phyloP scores from a whole-genome alignment of 495 filamentous ascomycete genomes.

The Aspergillus olivimuriae region DNA sequence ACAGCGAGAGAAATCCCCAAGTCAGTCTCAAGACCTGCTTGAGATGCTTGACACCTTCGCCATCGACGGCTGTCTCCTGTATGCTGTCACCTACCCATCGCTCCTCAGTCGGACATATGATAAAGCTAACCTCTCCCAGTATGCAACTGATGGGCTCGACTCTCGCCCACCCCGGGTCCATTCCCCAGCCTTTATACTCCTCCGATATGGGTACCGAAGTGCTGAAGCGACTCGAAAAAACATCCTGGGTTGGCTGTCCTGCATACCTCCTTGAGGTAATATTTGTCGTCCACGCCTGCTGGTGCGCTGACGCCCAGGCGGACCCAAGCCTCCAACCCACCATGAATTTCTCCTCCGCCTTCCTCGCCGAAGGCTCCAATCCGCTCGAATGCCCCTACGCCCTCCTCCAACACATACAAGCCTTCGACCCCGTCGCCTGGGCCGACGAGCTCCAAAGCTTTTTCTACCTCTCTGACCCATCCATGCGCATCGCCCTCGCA shows the following conservation, averaged over 20 bases:
- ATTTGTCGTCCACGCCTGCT: slow-evolving; percentile 39
- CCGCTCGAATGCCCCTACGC: slow-evolving; percentile 27
- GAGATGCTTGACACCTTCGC: slow-evolving; percentile 37
- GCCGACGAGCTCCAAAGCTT: slow-evolving; percentile 37
- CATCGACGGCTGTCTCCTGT: slow-evolving; percentile 39
- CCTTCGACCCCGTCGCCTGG: slow-evolving; percentile 39
- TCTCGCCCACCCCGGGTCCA: slow-evolving; percentile 37
- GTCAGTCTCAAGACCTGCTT: slow-evolving; percentile 20
- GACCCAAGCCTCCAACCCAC: slow-evolving; percentile 22
- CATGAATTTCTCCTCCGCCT: slow-evolving; percentile 21
- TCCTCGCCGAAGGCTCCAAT: slow-evolving; percentile 20
- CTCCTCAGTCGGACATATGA: no score
- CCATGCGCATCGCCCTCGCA: slow-evolving; percentile 36
- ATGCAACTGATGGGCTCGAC: slow-evolving; percentile 47
- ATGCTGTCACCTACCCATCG: slow-evolving; percentile 5
- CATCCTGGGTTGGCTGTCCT: slow-evolving; percentile 42
- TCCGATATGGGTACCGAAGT: slow-evolving; percentile 33
- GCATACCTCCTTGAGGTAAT: slow-evolving; percentile 43
- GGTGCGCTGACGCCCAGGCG: slow-evolving; percentile 28
- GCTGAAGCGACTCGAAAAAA: slow-evolving; percentile 42
- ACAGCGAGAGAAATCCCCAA: slow-evolving; percentile 12
- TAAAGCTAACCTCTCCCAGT: slow-evolving; percentile 13
- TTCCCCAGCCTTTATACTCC: slow-evolving; percentile 40
- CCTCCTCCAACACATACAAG: slow-evolving; percentile 37
- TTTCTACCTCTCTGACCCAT: slow-evolving; percentile 30